Conservation (phyloP, 2,329 filamentous ascomycete species). For the Alternaria sp. region DNA sequence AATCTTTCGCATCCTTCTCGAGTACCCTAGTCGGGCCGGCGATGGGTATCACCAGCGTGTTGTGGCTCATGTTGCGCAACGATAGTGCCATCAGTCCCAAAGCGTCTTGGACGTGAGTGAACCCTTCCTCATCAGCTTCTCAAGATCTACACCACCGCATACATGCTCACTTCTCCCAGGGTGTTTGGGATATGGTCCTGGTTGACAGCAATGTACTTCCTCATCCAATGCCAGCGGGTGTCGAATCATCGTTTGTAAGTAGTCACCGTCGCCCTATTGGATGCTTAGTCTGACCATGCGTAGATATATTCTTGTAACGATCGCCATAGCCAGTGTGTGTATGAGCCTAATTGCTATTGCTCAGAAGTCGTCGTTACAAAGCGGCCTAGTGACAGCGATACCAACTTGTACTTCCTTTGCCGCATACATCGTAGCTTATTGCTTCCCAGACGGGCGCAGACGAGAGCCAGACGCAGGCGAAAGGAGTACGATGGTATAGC, state of each 20-base stretch:
- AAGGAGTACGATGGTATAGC: too few species aligned
- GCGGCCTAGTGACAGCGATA: neutral
- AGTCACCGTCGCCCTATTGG: too few species aligned
- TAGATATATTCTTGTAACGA: neutral
- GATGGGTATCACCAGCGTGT: neutral
- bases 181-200: neutral
- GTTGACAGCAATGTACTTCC: neutral
- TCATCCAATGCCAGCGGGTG: neutral
- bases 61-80: neutral
- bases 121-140: too few species aligned
- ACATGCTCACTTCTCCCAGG: too few species aligned
- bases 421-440: neutral
- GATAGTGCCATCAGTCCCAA: neutral
- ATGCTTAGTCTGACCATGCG: too few species aligned
- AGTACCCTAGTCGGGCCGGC: neutral
- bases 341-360: rapidly evolving
- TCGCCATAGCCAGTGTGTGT: neutral
- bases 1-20: neutral
- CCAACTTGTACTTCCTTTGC: neutral
- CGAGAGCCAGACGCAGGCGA: neutral
- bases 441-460: neutral
- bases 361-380: neutral
- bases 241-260: neutral
- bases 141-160: too few species aligned
- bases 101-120: neutral